Base-by-base conservation (phyloP, 2,329 filamentous ascomycete genomes). In the Microascus cirrosus region DNA sequence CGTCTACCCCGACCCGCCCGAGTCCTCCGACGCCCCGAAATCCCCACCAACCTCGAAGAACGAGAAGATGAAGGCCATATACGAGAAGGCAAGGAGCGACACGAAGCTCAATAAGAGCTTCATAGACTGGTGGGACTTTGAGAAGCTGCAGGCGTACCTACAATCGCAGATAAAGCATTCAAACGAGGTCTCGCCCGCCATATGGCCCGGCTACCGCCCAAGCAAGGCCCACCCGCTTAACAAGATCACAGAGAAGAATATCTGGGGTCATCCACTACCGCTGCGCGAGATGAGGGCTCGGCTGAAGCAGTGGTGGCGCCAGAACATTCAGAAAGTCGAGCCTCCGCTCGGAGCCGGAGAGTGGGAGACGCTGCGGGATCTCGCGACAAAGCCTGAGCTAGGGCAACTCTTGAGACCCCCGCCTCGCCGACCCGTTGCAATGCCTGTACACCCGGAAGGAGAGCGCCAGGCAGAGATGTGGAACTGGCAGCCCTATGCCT, bases 361-460 rank as follows among this genome's bases (percentile, higher is more conserved):
- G 64, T 86, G 81, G 81, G 73, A 84, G 15, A 65, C 75, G 15
- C 67, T 86, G n/a, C 68, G 68, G n/a, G 67, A 68, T 25, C 62
- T 86, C 39, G 73, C 73, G 2, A 61, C 63, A 8, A 81, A 77
- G 1, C 35, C 18, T 3, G 55, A 53, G 48, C n/a, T 39, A 12
- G 25, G 25, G 20, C 20, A 51, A 22, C 50, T 73, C 35, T 77
- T 74, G 69, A 63, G 59, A 20, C 62, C 76, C 1, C 75, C 76
- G 24, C 50, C 61, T 1, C 67, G 73, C 35, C 66, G 75, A 32
- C 59, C 69, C 0, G 62, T 71, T 13, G 72, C 68, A 11, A 28
- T n/a, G 22, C 52, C 56, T 4, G 56, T 54, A n/a, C n/a, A 35
- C 15, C 24, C 8, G 32, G 50, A 42, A 11, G 51, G 28, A 15